Evolutionary conservation across 139 green algal genomes (phyloP).

Genomic region (Chlamydomonas eustigma): DNA sequence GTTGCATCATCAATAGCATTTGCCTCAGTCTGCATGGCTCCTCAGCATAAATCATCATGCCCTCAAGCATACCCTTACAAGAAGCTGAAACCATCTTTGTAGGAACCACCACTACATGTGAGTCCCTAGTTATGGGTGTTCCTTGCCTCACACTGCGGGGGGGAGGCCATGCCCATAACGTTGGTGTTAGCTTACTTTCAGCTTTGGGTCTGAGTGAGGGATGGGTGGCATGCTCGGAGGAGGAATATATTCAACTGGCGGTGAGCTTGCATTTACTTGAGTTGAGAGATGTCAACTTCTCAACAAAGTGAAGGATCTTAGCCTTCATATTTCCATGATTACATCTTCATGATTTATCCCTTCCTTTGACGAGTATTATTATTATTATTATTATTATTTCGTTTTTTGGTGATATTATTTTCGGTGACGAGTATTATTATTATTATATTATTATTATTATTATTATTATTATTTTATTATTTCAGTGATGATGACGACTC

Average conservation of each 20-base stretch:
- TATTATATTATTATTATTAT: not conserved
- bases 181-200: constrained; percentile 81
- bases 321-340: not conserved
- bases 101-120: constrained; percentile 96
- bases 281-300: too few species aligned
- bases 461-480: too few species aligned
- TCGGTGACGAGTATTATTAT: not conserved
- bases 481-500: too few species aligned
- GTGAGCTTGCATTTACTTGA: constrained; percentile 21
- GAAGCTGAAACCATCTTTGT: constrained; percentile 76
- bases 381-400: not conserved
- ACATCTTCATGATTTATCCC: not conserved
- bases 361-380: not conserved
- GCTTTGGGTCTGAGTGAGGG: constrained; percentile 61
- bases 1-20: too few species aligned
- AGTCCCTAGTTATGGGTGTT: constrained; percentile 94
- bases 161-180: constrained; percentile 92
- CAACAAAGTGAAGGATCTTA: too few species aligned
- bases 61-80: constrained; percentile 77
- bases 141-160: constrained; percentile 83
- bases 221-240: constrained; percentile 70
- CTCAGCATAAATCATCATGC: constrained; percentile 77
- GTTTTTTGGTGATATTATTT: not conserved
- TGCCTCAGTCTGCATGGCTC: constrained; percentile 1
- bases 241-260: constrained; percentile 80